Conservation (phyloP, 768 basidiomycete species). For the Termitomyces sp. region DNA sequence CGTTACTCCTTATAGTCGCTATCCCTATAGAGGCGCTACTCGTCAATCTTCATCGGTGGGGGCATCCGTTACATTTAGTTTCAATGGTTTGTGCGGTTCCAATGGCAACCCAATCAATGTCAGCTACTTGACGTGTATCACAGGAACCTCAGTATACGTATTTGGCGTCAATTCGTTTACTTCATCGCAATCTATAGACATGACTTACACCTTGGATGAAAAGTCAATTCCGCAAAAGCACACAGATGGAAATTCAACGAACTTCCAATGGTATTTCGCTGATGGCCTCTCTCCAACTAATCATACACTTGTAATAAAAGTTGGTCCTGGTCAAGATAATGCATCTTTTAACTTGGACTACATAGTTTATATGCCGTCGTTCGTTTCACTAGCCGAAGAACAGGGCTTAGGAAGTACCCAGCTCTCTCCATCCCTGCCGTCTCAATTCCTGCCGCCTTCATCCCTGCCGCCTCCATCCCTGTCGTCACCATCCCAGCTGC, state of each 20-base stretch:
- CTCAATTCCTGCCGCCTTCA: not conserved
- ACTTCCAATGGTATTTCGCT: not conserved
- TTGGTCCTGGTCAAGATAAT: not conserved
- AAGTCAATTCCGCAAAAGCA: not conserved
- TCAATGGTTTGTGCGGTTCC: not conserved
- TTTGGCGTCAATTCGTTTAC: not conserved
- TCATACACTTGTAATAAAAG: not conserved
- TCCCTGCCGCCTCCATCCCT: not conserved
- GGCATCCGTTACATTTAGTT: not conserved
- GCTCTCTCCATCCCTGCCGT: not conserved
- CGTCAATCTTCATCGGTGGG: not conserved
- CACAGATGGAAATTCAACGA: not conserved
- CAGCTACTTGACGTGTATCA: not conserved
- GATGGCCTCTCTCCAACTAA: not conserved
- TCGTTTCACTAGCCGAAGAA: not conserved
- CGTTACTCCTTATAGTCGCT: not conserved
- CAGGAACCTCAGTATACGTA: not conserved
- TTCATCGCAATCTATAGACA: not conserved
- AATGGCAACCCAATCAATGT: not conserved
- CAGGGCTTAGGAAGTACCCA: not conserved
- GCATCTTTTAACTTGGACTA: not conserved
- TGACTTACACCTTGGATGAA: not conserved
- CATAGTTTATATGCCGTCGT: not conserved
- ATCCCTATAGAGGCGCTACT: not conserved
- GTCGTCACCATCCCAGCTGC: not conserved